These are phyloP conservation scores for Solanum chilense DNA, from an alignment of 257 asterid genomes.

Conservation along the genomic window DNA sequence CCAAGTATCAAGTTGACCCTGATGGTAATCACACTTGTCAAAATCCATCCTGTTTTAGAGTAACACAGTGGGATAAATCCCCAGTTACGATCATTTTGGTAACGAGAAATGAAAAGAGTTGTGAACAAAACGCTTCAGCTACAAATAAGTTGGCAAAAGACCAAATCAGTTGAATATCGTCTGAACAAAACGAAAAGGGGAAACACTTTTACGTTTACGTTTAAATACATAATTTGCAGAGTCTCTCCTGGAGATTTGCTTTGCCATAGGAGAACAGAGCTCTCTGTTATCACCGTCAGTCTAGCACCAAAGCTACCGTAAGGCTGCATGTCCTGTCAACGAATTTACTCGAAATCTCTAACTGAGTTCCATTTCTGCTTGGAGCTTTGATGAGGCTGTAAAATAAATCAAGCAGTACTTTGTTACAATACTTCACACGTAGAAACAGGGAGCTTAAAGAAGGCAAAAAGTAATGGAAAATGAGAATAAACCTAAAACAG, in stretches of 20 bases:
- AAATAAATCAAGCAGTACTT: background rate
- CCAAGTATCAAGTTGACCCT: background rate
- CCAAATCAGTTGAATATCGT: background rate
- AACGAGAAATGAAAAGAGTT: background rate
- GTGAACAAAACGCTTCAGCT: background rate
- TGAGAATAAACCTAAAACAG: constrained; percentile 1
- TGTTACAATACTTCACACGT: background rate
- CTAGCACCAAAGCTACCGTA: background rate
- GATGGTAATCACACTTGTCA: background rate
- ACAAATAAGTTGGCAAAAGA: background rate
- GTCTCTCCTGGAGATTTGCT: background rate
- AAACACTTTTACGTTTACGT: background rate
- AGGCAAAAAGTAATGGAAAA: background rate
- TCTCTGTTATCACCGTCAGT: background rate
- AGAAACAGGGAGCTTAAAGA: background rate
- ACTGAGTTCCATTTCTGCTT: background rate
- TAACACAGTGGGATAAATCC: background rate
- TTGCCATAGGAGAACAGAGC: background rate
- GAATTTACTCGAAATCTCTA: background rate
- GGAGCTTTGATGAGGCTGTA: background rate
- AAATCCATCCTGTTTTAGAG: background rate
- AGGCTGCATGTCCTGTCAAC: background rate
- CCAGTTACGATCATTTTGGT: background rate
- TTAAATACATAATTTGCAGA: background rate
- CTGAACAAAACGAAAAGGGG: background rate